These are phyloP conservation scores for Goffeauzyma gilvescens DNA, from an alignment of 768 basidiomycete genomes.

Conservation along the genomic window DNA sequence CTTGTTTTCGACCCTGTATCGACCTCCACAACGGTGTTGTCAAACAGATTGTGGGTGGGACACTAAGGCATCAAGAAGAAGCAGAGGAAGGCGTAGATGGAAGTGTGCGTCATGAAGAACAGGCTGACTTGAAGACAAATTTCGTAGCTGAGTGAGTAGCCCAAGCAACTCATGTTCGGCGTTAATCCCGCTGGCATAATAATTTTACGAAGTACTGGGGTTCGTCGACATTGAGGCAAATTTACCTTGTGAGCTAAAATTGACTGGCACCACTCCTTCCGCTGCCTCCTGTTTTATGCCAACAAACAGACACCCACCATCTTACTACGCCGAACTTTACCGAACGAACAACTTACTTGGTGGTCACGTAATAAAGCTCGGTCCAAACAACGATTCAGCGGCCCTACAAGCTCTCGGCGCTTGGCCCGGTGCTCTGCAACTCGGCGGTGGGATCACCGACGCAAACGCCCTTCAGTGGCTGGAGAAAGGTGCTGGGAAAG, in stretches of 20 bases:
- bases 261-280: too few relatives aligned
- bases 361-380: conserved; percentile 92
- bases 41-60: conserved; percentile 95
- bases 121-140: conserved; percentile 72
- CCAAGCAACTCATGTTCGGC: too few relatives aligned
- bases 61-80: too few relatives aligned
- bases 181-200: too few relatives aligned
- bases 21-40: conserved; percentile 90
- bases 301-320: too few relatives aligned
- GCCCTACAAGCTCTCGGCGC: conserved; percentile 60
- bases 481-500: conserved; percentile 76
- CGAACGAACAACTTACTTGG: conserved; percentile 49
- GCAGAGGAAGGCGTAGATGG: too few relatives aligned
- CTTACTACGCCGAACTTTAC: conserved; percentile 64
- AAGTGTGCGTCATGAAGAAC: too few relatives aligned
- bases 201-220: too few relatives aligned
- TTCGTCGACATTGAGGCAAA: too few relatives aligned
- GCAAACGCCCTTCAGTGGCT: conserved; percentile 70
- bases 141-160: conserved; percentile 69
- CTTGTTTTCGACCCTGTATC: conserved; percentile 71
- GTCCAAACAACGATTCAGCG: conserved; percentile 71
- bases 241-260: too few relatives aligned
- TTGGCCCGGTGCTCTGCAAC: conserved; percentile 77
- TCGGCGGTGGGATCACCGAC: conserved; percentile 80
- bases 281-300: too few relatives aligned